These are phyloP conservation scores for Corylus avellana DNA, from an alignment of 306 rosid genomes.

Conservation along the genomic window DNA sequence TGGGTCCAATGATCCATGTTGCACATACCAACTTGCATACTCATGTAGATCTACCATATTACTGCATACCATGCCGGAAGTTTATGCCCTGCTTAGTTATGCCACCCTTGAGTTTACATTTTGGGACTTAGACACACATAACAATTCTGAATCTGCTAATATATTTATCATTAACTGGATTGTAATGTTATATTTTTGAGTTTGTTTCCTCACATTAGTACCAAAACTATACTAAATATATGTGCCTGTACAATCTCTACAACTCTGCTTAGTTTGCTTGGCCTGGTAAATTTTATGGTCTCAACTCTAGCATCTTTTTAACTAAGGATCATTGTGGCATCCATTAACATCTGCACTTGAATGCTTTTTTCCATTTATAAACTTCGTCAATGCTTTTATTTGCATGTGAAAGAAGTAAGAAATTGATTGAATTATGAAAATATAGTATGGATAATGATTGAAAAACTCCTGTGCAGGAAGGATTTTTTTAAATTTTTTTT, in stretches of 20 bases:
- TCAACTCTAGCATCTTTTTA: no score
- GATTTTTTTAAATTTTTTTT: no score
- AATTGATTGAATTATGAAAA: neutral
- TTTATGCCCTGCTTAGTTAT: no score
- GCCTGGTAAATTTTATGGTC: no score
- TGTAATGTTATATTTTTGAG: neutral
- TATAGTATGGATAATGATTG: neutral
- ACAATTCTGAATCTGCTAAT: neutral
- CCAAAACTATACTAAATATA: neutral
- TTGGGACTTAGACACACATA: no score
- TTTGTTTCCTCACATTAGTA: neutral
- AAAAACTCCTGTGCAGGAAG: neutral
- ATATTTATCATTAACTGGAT: neutral
- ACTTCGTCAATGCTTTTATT: neutral
- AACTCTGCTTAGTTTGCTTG: neutral
- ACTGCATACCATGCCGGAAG: no score
- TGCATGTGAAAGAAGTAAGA: neutral
- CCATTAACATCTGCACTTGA: neutral
- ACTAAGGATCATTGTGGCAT: neutral
- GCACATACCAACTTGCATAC: no score
- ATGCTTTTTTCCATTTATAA: neutral
- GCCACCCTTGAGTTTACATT: no score
- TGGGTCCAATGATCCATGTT: no score
- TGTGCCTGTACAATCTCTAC: neutral
- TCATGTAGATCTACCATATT: no score